Percentiles rank a stretch among this genome's conserved stretches.
Evolutionary conservation across 257 asterid species (phyloP).

Genomic region (Solanum virginianum): DNA sequence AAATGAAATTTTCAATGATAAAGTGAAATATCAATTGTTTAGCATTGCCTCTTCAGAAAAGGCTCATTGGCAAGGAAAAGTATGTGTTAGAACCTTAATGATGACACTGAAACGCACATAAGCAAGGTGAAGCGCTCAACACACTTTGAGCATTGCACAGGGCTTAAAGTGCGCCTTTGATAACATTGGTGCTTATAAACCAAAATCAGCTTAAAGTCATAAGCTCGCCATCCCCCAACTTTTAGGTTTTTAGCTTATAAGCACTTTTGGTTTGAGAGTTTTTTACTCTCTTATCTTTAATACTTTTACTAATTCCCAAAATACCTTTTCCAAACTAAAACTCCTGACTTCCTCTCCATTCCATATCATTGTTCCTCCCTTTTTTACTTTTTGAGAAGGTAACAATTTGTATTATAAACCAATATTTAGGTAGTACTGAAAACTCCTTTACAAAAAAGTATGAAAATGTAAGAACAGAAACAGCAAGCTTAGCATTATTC

Average conservation of each 20-base stretch:
- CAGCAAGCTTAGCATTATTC: neutral
- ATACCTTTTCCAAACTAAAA: neutral
- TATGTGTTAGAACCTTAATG: too few relatives aligned
- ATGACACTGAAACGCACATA: too few relatives aligned
- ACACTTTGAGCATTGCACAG: too few relatives aligned
- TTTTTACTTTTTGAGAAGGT: neutral
- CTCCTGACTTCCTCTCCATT: neutral
- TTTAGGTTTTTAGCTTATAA: neutral
- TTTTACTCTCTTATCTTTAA: neutral
- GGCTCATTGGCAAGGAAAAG: too few relatives aligned
- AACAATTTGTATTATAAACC: neutral
- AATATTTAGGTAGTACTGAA: neutral
- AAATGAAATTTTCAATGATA: too few relatives aligned
- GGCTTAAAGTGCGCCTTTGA: too few relatives aligned
- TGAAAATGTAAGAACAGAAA: neutral
- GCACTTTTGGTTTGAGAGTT: neutral
- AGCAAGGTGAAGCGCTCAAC: too few relatives aligned
- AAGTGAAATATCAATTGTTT: too few relatives aligned
- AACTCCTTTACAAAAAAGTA: neutral
- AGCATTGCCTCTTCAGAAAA: too few relatives aligned
- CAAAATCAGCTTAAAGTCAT: neutral
- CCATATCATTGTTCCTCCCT: neutral
- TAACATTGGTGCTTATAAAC: neutral
- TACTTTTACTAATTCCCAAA: neutral
- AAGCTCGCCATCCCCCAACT: neutral